These are phyloP conservation scores for Calocybe gangraenosa DNA, from an alignment of 768 basidiomycete species.

Conservation along the genomic window DNA sequence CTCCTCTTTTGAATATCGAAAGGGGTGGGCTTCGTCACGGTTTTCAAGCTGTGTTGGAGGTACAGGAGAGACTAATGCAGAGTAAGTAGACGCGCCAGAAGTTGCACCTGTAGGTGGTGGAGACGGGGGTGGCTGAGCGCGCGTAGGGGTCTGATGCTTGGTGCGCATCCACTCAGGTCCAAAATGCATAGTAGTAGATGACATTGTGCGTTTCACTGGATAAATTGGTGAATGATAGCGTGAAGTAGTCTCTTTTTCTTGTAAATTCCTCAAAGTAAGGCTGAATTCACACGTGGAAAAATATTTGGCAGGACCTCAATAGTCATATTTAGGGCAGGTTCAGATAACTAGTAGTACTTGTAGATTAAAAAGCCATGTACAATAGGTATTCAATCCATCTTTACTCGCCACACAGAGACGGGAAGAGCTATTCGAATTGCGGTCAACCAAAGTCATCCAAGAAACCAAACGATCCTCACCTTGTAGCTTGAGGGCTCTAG, in stretches of 20 bases:
- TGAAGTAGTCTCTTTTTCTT: conserved; percentile 20
- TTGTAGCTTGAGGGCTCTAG: conserved; percentile 83
- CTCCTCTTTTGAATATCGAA: conserved; percentile 84
- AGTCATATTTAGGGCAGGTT: conserved; percentile 37
- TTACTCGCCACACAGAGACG: conserved; percentile 68
- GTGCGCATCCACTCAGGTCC: conserved; percentile 92
- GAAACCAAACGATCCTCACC: conserved; percentile 41
- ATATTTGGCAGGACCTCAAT: conserved; percentile 24
- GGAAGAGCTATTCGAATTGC: conserved; percentile 50
- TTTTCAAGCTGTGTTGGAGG: conserved; percentile 47
- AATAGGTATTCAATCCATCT: conserved; percentile 28
- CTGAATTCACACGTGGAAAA: conserved; percentile 37
- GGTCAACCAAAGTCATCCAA: not conserved
- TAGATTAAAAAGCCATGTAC: conserved; percentile 2
- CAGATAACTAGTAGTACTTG: not conserved
- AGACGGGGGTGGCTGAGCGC: conserved; percentile 53
- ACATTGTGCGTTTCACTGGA: conserved; percentile 32
- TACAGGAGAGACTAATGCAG: conserved; percentile 59
- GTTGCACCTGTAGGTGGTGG: conserved; percentile 47
- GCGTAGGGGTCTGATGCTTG: conserved; percentile 57
- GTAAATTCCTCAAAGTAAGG: conserved; percentile 30
- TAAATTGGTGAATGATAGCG: conserved; percentile 14
- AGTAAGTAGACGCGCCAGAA: conserved; percentile 63
- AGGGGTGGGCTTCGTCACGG: conserved; percentile 69
- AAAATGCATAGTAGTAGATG: conserved; percentile 78